Base-by-base conservation (phyloP, 257 asterid genomes). In the Cynanchum wilfordii region DNA sequence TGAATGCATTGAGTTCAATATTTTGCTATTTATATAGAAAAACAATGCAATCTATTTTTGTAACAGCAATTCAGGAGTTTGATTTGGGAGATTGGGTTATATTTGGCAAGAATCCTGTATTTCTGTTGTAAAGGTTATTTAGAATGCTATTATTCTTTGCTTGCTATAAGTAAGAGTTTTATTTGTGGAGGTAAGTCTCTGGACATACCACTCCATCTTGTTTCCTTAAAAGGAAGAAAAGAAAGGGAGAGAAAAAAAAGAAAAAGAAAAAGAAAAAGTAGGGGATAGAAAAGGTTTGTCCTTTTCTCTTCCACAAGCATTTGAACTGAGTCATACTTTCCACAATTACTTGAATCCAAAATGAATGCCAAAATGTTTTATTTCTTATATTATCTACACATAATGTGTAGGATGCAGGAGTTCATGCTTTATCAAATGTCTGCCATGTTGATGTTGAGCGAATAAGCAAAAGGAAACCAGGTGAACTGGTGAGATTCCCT, bases 391-490 rank as follows among this genome's bases (percentile, higher is more conserved):
- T 12, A 6, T 29, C 38, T 62, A 2, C 38, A 30, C 30, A 30
- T 64, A 64, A 64, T 64, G 66, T 84, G 33, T 77, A 94, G 99
- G 99, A 94, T 87, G 82, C 97, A 20, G 98, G 98, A 68, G 99
- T 94, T 79, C 98, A 91, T 72, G 97, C 99, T 16, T 73, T 94
- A 59, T 87, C 96, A 66, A 93, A 93, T 86, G 98, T 90, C 57
- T 93, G 89, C 77, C 97, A 93, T 80, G 96, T 90, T 42, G 98
- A 93, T 79, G 87, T 88, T 47, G 97, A 90, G 86, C 85, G 99
- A 87, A 88, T 87, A 79, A 94, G 97, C 88, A 88, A 94, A 85
- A 87, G 99, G 83, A 94, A 89, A 71, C 97, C 96, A 55, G 92
- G 88, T 78, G 97, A 88, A 88, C 89, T 89, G 85, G 99, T 94